A percentile compares a stretch with the other conserved stretches of the same genome.
Conservation (phyloP, 495 filamentous ascomycete genomes). For the Geopyxis carbonaria region DNA sequence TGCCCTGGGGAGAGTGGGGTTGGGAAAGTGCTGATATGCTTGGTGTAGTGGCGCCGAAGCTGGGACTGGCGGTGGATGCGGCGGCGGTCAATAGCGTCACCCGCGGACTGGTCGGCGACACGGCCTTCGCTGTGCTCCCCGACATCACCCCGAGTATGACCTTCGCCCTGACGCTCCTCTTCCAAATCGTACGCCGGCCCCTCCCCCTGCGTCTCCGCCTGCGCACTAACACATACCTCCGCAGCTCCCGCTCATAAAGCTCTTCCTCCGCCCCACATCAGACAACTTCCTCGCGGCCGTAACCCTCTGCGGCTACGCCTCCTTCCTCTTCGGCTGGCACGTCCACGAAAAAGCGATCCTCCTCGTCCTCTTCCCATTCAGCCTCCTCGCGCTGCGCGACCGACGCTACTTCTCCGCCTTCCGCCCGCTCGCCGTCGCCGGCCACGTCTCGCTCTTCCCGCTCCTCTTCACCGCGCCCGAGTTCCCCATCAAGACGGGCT, state of each 20-base stretch:
- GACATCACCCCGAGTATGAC: constrained; percentile 64
- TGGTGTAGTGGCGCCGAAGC: constrained; percentile 51
- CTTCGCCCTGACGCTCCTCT: constrained; percentile 65
- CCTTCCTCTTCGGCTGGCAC: constrained; percentile 97
- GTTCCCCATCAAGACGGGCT: constrained; percentile 81
- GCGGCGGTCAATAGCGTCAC: constrained; percentile 76
- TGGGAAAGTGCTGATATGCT: neutral
- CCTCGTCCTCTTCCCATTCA: constrained; percentile 88
- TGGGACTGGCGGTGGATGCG: constrained; percentile 53
- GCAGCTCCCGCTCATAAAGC: constrained; percentile 56
- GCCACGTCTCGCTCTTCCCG: constrained; percentile 89
- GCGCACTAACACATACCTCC: no score
- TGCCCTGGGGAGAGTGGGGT: constrained; percentile 3
- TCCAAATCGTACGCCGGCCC: constrained; percentile 55
- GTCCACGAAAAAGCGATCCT: constrained; percentile 96
- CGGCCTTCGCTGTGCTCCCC: constrained; percentile 81
- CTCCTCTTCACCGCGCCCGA: constrained; percentile 82
- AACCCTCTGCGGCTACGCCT: constrained; percentile 89
- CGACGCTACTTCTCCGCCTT: constrained; percentile 84
- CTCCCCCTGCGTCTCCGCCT: neutral
- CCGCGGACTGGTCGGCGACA: constrained; percentile 85
- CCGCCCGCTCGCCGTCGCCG: constrained; percentile 75
- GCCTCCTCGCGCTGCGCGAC: constrained; percentile 80
- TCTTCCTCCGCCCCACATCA: constrained; percentile 67
- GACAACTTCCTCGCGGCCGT: constrained; percentile 76